Evolutionary conservation across 208 protist genomes (phyloP).

Genomic region (Leishmania lainsoni): DNA sequence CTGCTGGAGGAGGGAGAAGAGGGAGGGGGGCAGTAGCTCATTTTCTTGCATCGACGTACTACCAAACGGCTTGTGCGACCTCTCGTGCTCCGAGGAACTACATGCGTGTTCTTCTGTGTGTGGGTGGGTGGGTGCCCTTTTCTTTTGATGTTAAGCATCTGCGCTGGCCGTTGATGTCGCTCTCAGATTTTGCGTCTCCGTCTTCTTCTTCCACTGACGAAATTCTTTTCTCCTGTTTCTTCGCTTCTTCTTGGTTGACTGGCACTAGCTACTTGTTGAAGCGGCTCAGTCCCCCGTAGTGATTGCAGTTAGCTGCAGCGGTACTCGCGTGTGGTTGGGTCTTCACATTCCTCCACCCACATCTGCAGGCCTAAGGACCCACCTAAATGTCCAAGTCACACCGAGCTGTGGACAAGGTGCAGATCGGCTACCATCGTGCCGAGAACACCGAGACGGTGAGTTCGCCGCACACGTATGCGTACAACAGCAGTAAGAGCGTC

Average conservation of each 20-base stretch:
- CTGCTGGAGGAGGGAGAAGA: background rate
- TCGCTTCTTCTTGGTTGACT: background rate
- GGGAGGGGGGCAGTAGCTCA: background rate
- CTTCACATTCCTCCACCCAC: background rate
- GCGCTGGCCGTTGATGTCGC: background rate
- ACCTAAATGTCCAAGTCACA: constrained; percentile 9
- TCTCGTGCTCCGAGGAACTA: background rate
- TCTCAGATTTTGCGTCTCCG: background rate
- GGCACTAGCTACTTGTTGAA: background rate
- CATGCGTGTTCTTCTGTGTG: background rate
- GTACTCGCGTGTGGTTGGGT: background rate
- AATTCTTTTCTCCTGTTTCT: background rate
- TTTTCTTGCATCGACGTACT: background rate
- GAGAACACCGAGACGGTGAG: constrained; percentile 87
- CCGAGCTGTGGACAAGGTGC: constrained; percentile 61
- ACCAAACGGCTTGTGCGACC: background rate
- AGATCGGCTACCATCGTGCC: constrained; percentile 71
- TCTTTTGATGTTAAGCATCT: background rate
- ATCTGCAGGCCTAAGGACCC: background rate
- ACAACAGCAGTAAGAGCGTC: constrained; percentile 34
- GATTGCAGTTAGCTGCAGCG: background rate
- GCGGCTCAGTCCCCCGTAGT: background rate
- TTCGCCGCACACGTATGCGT: constrained; percentile 79
- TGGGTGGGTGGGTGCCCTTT: background rate
- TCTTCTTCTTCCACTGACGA: background rate